phyloP scores from a whole-genome alignment of 208 protist species.

The Leishmania mexicana region DNA sequence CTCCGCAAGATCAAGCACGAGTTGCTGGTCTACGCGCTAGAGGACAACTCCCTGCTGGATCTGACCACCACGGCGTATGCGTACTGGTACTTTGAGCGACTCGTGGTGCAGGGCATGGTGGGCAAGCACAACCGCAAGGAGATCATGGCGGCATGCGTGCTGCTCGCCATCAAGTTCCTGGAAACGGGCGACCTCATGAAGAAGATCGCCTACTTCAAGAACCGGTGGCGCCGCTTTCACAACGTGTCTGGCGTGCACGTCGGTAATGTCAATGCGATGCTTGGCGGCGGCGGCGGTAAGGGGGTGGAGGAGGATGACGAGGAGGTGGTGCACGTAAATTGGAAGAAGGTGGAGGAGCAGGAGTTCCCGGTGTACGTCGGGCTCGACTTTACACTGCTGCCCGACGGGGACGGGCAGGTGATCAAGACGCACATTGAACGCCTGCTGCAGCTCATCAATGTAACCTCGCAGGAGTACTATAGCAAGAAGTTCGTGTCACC shows the following conservation, averaged over 20 bases:
- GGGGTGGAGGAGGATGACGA: constrained; percentile 64
- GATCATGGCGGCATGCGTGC: constrained; percentile 64
- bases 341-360: constrained; percentile 62
- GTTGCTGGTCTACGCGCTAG: constrained; percentile 73
- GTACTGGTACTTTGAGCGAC: constrained; percentile 91
- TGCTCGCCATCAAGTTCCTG: constrained; percentile 84
- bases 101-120: constrained; percentile 81
- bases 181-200: constrained; percentile 74
- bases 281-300: constrained; percentile 37
- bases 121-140: constrained; percentile 79
- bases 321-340: constrained; percentile 55
- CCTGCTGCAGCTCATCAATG: constrained; percentile 77
- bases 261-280: constrained; percentile 29
- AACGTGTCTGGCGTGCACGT: constrained; percentile 28
- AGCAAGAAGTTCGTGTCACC: constrained; percentile 70
- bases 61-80: constrained; percentile 74
- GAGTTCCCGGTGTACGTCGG: constrained; percentile 87
- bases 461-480: constrained; percentile 85
- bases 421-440: constrained; percentile 76
- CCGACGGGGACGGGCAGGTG: constrained; percentile 58
- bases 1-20: constrained; percentile 71
- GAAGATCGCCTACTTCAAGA: constrained; percentile 77
- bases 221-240: constrained; percentile 63
- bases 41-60: constrained; percentile 71
- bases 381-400: constrained; percentile 84